phyloP scores from a whole-genome alignment of 345 rosid genomes.

The Tarenaya hassleriana region DNA sequence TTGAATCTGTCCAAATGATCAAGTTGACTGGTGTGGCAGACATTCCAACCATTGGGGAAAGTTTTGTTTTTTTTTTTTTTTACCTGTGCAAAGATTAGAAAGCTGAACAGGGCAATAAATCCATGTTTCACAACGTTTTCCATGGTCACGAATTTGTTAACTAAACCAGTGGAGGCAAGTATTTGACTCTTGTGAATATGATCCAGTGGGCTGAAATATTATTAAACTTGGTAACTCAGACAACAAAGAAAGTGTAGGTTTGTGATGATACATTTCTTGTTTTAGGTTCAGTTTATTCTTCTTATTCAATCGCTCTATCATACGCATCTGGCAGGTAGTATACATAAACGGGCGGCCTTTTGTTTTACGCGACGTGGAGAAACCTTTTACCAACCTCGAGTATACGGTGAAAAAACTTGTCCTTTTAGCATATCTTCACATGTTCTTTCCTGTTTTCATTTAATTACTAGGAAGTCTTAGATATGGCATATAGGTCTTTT shows the following conservation, averaged over 20 bases:
- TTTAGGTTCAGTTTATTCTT: not conserved
- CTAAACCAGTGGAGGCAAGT: not conserved
- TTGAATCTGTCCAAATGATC: too few relatives aligned
- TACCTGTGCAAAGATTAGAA: not conserved
- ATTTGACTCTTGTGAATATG: not conserved
- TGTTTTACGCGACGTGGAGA: conserved; percentile 93
- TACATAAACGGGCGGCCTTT: conserved; percentile 92
- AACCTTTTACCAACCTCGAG: conserved; percentile 96
- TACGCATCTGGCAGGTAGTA: conserved; percentile 57
- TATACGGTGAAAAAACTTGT: conserved; percentile 54
- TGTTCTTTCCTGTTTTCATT: not conserved
- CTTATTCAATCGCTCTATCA: conserved; percentile 7
- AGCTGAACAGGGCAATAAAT: not conserved
- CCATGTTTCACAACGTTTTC: too few relatives aligned
- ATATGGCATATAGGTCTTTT: not conserved
- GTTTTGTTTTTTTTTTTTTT: too few relatives aligned
- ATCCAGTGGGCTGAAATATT: too few relatives aligned
- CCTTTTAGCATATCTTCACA: not conserved
- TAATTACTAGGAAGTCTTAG: not conserved
- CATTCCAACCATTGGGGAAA: too few relatives aligned
- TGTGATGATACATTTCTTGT: conserved; percentile 9
- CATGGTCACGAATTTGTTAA: not conserved
- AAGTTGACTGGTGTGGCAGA: too few relatives aligned
- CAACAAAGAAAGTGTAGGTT: not conserved
- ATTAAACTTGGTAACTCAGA: not conserved